These are phyloP conservation scores for Trichosanthes cucumerina DNA, from an alignment of 306 rosid genomes.

Conservation along the genomic window DNA sequence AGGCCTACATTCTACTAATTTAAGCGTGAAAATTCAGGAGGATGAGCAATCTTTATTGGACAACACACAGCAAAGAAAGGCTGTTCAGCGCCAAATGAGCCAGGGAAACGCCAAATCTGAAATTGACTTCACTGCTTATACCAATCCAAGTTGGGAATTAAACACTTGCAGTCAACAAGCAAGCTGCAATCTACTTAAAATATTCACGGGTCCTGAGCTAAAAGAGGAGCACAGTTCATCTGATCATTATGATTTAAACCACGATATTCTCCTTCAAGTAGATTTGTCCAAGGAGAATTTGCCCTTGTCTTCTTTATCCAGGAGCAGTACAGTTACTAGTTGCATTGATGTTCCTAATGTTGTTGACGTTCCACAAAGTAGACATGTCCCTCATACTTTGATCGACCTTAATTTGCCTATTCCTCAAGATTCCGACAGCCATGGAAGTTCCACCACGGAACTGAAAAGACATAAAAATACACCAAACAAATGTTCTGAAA, in stretches of 20 bases:
- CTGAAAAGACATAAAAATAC: conserved; percentile 21
- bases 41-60: not conserved
- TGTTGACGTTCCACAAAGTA: conserved; percentile 28
- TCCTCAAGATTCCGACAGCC: conserved; percentile 41
- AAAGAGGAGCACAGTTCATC: conserved; percentile 36
- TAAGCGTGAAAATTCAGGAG: not conserved
- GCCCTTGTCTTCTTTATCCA: conserved; percentile 21
- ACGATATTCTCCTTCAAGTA: conserved; percentile 19
- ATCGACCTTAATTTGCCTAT: conserved; percentile 67
- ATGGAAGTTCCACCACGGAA: conserved; percentile 28
- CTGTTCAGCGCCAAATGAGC: not conserved
- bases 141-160: conserved; percentile 37
- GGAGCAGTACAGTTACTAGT: conserved; percentile 22
- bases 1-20: conserved; percentile 14
- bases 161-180: conserved; percentile 36
- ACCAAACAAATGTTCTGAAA: conserved; percentile 2
- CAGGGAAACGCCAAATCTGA: not conserved
- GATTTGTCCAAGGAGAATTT: conserved; percentile 22
- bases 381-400: conserved; percentile 29
- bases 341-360: conserved; percentile 19
- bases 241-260: conserved; percentile 20
- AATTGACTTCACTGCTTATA: conserved; percentile 21
- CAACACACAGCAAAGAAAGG: not conserved
- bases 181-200: conserved; percentile 15
- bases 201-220: conserved; percentile 22